phyloP scores from a whole-genome alignment of 2,329 filamentous ascomycete genomes.

The Knufia petricola region DNA sequence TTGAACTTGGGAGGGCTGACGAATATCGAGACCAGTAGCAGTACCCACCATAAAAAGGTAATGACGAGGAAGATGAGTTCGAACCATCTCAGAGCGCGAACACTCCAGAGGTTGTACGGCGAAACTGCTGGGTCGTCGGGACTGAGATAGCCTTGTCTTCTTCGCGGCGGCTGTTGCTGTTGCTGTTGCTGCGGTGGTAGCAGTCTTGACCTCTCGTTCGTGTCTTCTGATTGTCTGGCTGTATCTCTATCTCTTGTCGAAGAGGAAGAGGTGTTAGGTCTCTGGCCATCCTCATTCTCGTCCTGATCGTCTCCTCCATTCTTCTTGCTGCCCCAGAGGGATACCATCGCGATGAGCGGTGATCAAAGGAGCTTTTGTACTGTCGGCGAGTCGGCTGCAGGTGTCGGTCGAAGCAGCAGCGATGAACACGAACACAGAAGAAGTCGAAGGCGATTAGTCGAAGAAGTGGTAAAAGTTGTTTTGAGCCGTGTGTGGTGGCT shows the following conservation, averaged over 20 bases:
- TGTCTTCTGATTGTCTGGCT: constrained; percentile 29
- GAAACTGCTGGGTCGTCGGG: constrained; percentile 78
- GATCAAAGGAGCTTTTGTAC: too few species aligned
- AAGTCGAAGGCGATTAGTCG: too few species aligned
- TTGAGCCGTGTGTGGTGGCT: background rate
- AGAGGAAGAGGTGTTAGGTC: constrained; percentile 23
- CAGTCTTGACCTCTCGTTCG: constrained; percentile 56
- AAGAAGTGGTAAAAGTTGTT: too few species aligned
- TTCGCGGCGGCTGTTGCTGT: constrained; percentile 40
- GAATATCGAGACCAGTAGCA: constrained; percentile 82
- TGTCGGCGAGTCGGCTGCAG: too few species aligned
- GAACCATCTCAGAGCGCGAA: constrained; percentile 68
- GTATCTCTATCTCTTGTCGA: background rate
- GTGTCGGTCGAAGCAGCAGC: too few species aligned
- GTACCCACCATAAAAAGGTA: constrained; percentile 84
- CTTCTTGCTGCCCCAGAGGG: constrained; percentile 48
- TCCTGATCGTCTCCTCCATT: constrained; percentile 31
- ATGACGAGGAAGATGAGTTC: constrained; percentile 66
- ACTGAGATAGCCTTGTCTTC: constrained; percentile 58
- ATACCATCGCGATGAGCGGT: constrained; percentile 33
- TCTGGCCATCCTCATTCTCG: constrained; percentile 26
- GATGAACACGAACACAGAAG: too few species aligned
- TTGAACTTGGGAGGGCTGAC: constrained; percentile 81
- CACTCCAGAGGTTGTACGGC: constrained; percentile 89
- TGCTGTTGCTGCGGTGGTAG: constrained; percentile 31